These are phyloP conservation scores for Kluyveromyces aestuarii DNA, from an alignment of 805 yeast genomes.

Conservation along the genomic window DNA sequence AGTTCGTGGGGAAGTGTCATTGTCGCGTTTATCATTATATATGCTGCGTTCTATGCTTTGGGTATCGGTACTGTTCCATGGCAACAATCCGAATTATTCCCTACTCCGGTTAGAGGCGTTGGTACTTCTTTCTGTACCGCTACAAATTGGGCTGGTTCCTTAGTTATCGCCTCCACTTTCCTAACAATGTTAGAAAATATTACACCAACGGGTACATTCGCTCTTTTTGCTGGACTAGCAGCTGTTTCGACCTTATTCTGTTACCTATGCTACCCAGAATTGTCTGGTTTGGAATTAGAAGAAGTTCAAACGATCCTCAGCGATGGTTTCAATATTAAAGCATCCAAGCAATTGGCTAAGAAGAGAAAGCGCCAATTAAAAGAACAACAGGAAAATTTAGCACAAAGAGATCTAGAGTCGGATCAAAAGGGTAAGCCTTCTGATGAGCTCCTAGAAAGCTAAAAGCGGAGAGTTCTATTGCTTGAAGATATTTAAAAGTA, in stretches of 20 bases:
- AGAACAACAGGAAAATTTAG: constrained; percentile 1
- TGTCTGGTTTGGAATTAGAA: constrained; percentile 82
- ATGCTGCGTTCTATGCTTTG: constrained; percentile 82
- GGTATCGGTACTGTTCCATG: constrained; percentile 98
- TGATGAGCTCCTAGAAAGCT: constrained; percentile 7
- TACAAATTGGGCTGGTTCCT: constrained; percentile 91
- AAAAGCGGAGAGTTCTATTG: neutral
- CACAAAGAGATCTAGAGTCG: constrained; percentile 3
- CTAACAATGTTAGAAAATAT: constrained; percentile 88
- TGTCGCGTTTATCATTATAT: constrained; percentile 75
- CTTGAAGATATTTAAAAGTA: neutral
- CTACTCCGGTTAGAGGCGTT: constrained; percentile 86
- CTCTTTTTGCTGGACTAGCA: constrained; percentile 79
- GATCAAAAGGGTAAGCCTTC: constrained; percentile 8
- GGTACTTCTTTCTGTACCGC: constrained; percentile 90
- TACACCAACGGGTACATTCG: constrained; percentile 92
- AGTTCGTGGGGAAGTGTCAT: constrained; percentile 84
- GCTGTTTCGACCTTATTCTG: constrained; percentile 63
- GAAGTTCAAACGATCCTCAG: constrained; percentile 77
- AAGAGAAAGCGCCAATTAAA: constrained; percentile 27
- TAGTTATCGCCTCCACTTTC: constrained; percentile 84
- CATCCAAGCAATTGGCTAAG: constrained; percentile 46
- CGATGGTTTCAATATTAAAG: constrained; percentile 80
- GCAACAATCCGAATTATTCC: constrained; percentile 94
- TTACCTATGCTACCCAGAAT: constrained; percentile 84